Evolutionary conservation across 768 basidiomycete species (phyloP), one percentile per base, ranked within the genome.

Genomic region (Lactarius akahatsu): DNA sequence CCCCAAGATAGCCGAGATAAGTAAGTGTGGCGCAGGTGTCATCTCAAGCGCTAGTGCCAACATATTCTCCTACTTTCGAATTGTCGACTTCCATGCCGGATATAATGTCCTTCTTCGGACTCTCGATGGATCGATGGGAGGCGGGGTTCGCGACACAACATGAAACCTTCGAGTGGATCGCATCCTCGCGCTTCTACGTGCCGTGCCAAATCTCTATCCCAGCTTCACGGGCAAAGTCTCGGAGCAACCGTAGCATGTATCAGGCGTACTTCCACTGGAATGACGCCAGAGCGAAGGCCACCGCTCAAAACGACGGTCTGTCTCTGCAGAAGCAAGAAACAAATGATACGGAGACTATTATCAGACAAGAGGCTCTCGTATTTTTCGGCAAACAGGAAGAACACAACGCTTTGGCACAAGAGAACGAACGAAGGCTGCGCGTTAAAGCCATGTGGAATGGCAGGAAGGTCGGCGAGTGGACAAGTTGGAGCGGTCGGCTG

Each of bases 101-200:
- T 1, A 84, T 90, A 45, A 71, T 84, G 23, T 68, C 74, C 8
- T 91, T 89, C 71, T 78, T 89, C 70, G 86, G 82, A 4, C 79
- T 89, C 30, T 82, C 84, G 0, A 78, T 82, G 77, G 79, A 81
- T 6, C 71, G 73, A 26, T 88, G 84, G 80, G 68, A 72, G 43
- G 72, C 73, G 40, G 88, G 88, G 0, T 91, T 91, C 68, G 61
- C 74, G 15, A 85, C 85, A 0, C 80, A 83, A 61, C 75, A 74
- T 2, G 82, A 84, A 18, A 74, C 82, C 4, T 90, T 90, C 71
- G 73, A 82, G 61, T 91, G 90, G 83, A 80, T 83, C 1, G 76
- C 78, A 2, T 77, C 80, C 5, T 84, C 83, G 11, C 79, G 79
- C n/a, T 82, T 83, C 63, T 89, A 87, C 70, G 75, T 82, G 62